Evolutionary conservation across 805 yeast species (phyloP).

Genomic region (Candida bentonensis): DNA sequence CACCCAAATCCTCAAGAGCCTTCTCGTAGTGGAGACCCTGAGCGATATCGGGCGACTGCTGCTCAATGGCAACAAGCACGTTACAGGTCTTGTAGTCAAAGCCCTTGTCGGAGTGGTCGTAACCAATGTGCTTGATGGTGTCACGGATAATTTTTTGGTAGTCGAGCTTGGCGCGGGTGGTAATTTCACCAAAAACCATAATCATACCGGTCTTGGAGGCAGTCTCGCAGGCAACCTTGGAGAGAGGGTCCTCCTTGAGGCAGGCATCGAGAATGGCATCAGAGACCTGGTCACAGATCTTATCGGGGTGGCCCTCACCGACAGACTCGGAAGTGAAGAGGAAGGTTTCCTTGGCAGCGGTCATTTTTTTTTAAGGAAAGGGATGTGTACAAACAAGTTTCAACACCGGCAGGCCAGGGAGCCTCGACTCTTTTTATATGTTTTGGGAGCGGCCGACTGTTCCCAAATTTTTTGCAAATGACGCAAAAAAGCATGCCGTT

Average conservation of each 20-base stretch:
- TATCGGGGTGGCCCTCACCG: slow-evolving; percentile 49
- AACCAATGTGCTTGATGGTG: slow-evolving; percentile 96
- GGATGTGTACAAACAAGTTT: no score
- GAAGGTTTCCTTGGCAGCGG: slow-evolving; percentile 29
- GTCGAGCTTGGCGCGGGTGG: slow-evolving; percentile 91
- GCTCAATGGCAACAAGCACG: slow-evolving; percentile 97
- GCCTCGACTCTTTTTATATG: not conserved
- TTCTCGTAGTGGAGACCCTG: slow-evolving; percentile 96
- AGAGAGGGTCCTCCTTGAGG: slow-evolving; percentile 85
- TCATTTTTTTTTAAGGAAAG: slow-evolving; percentile 9
- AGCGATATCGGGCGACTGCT: slow-evolving; percentile 98
- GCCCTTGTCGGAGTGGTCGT: slow-evolving; percentile 91
- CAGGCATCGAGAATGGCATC: slow-evolving; percentile 98
- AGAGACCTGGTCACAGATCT: slow-evolving; percentile 89
- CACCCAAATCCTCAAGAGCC: slow-evolving; percentile 94
- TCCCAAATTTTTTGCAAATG: not conserved
- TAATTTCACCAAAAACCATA: slow-evolving; percentile 98
- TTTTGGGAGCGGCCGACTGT: not conserved
- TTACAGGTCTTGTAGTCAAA: slow-evolving; percentile 99
- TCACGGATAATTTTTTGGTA: slow-evolving; percentile 97
- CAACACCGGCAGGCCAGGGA: not conserved
- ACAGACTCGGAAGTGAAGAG: slow-evolving; percentile 57
- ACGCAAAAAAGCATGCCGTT: not conserved
- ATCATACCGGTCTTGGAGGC: slow-evolving; percentile 99
- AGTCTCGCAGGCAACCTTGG: slow-evolving; percentile 98